These are phyloP conservation scores for Ceratocystis variospora DNA, from an alignment of 2,329 filamentous ascomycete genomes.

Conservation along the genomic window DNA sequence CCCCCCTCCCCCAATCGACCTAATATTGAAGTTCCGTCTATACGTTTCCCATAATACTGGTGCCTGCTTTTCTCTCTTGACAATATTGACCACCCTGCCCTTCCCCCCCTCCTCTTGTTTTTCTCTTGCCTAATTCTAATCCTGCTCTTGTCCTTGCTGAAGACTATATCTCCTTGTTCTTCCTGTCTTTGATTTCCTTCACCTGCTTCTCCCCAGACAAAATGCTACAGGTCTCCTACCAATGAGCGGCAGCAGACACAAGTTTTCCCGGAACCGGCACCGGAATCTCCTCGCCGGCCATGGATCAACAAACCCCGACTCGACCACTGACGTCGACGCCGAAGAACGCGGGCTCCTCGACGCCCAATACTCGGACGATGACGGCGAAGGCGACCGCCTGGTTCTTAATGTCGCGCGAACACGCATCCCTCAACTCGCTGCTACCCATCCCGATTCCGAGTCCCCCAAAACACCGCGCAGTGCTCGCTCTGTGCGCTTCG, in stretches of 20 bases:
- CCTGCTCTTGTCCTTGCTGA: neutral
- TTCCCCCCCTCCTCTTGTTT: neutral
- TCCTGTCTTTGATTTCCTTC: neutral
- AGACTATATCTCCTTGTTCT: neutral
- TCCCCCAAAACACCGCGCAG: slow-evolving; percentile 42
- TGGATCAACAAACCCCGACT: slow-evolving; percentile 6
- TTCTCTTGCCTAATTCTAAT: neutral
- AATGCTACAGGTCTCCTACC: slow-evolving; percentile 16
- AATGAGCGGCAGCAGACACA: slow-evolving; percentile 17
- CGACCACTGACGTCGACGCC: slow-evolving; percentile 20
- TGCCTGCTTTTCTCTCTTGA: neutral
- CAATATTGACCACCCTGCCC: neutral
- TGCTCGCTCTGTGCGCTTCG: slow-evolving; percentile 62
- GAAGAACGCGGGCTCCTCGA: slow-evolving; percentile 22
- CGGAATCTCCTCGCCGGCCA: slow-evolving; percentile 13
- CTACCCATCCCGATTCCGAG: slow-evolving; percentile 8
- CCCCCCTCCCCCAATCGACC: neutral
- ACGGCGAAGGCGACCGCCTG: slow-evolving; percentile 17
- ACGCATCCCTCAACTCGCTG: slow-evolving; percentile 11
- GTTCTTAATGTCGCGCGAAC: slow-evolving; percentile 17
- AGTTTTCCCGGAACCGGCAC: slow-evolving; percentile 18
- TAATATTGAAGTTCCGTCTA: neutral
- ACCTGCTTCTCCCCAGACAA: slow-evolving; percentile 3
- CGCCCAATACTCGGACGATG: slow-evolving; percentile 20
- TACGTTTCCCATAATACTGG: neutral